Evolutionary conservation across 306 rosid genomes (phyloP).

Genomic region (Vigna radiata): DNA sequence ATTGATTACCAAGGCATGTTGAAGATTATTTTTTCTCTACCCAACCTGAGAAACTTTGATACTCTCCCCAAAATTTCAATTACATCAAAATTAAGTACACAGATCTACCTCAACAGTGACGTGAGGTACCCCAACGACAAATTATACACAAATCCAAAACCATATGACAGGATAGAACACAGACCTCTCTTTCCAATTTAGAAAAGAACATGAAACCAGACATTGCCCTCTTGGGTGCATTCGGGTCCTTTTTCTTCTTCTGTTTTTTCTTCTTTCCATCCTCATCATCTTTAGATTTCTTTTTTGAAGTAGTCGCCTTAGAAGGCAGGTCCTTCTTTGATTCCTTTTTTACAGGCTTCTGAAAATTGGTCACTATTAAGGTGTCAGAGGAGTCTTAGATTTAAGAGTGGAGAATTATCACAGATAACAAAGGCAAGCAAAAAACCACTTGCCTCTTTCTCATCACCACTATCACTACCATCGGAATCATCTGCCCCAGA

Average conservation of each 20-base stretch:
- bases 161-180: slow-evolving; percentile 44
- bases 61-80: slow-evolving; percentile 15
- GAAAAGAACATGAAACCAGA: slow-evolving; percentile 99
- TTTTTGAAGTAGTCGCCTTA: slow-evolving; percentile 86
- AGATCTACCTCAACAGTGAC: background rate
- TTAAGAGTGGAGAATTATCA: slow-evolving; percentile 27
- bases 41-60: slow-evolving; percentile 7
- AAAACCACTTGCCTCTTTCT: slow-evolving; percentile 74
- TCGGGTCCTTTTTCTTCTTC: slow-evolving; percentile 97
- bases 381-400: slow-evolving; percentile 35
- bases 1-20: background rate
- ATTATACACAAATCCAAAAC: slow-evolving; percentile 23
- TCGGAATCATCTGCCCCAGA: slow-evolving; percentile 93
- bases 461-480: slow-evolving; percentile 76
- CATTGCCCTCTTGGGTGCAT: slow-evolving; percentile 97
- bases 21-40: background rate
- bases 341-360: slow-evolving; percentile 94
- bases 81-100: background rate
- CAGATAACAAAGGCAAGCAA: slow-evolving; percentile 1
- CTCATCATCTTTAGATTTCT: slow-evolving; percentile 75
- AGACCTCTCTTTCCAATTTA: slow-evolving; percentile 93
- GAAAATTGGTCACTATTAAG: slow-evolving; percentile 47
- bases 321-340: slow-evolving; percentile 73
- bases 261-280: slow-evolving; percentile 92
- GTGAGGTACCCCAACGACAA: background rate